Evolutionary conservation across 2,329 filamentous ascomycete species (phyloP), one percentile per base, ranked within the genome.

Genomic region (Pestalotiopsis sp.): DNA sequence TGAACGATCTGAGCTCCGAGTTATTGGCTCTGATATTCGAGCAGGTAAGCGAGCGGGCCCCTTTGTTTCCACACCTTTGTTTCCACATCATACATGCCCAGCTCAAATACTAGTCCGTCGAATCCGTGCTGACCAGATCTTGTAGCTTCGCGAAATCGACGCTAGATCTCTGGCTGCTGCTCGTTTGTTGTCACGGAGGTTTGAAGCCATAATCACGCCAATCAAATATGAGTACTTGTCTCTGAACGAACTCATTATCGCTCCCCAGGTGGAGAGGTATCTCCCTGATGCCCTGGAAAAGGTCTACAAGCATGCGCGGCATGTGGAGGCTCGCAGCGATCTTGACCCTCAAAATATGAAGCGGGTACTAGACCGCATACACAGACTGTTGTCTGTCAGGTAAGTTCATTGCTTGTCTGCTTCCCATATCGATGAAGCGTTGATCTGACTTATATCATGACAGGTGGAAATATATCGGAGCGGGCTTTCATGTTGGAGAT

Each of bases 181-280:
- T 66, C 81, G 83, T n/a, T 72, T 77, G 64, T 72, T 82, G 25
- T 85, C 80, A 52, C 78, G 73, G 64, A 77, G 80, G 41, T 79
- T 85, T 61, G 75, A 84, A 66, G 76, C 77, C 17, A 80, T 85
- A 56, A 78, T 80, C 52, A 82, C 79, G 12, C 84, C 84, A 0
- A 79, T 85, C 25, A 73, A 77, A 52, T 86, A 85, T 72, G 77
- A 78, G 39, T 76, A 73, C 9, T 67, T 86, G 25, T 72, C 73
- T 1, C 71, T 86, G 23, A 84, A 80, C 64, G 74, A 78, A 57
- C 68, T 71, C 49, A 78, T 85, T 13, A 76, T 84, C 62, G 74
- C 75, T 12, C 74, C 75, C 6, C 73, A 78, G 64, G 77, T 79
- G n/a, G 77, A 80, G 56, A 71, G 68, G 14, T 71, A 71, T 11